Evolutionary conservation across 2,329 filamentous ascomycete genomes (phyloP).

Genomic region (Cyphellophora attinorum): DNA sequence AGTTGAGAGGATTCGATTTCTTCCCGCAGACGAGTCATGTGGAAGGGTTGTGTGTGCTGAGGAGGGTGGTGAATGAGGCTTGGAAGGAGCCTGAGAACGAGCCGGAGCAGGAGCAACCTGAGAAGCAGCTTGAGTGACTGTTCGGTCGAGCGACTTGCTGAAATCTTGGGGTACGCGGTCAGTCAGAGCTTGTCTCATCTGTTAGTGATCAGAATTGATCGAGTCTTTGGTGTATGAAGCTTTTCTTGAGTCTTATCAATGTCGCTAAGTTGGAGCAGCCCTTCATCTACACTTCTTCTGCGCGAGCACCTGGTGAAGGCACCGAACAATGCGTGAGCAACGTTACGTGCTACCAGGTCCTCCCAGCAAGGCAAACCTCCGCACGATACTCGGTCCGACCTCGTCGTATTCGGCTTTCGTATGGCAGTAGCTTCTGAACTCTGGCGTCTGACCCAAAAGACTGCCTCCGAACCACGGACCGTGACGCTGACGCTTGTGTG

Average conservation of each 20-base stretch:
- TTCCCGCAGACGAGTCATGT: conserved; percentile 78
- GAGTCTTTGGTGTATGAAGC: too few species aligned
- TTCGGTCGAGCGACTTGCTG: too few species aligned
- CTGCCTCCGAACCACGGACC: conserved; percentile 98
- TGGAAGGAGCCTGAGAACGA: background rate
- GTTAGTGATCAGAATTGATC: too few species aligned
- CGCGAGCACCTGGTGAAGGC: too few species aligned
- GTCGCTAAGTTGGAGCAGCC: too few species aligned
- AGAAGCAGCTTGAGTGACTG: too few species aligned
- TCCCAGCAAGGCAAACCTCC: conserved; percentile 86
- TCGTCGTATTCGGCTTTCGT: conserved; percentile 87
- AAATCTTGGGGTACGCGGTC: too few species aligned
- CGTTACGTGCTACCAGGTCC: conserved; percentile 64
- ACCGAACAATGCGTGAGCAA: too few species aligned
- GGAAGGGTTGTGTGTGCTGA: conserved; percentile 54
- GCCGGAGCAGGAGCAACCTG: too few species aligned
- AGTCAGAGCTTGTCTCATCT: too few species aligned
- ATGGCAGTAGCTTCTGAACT: conserved; percentile 98
- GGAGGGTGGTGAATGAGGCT: conserved; percentile 21
- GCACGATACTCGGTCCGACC: conserved; percentile 89
- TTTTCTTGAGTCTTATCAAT: too few species aligned
- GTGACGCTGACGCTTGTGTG: conserved; percentile 93
- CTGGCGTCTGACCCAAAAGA: conserved; percentile 89
- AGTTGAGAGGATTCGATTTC: conserved; percentile 86
- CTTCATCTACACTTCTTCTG: too few species aligned